Base-by-base conservation (phyloP, 768 basidiomycete genomes). In the Rhodosporidiobolus odoratus region DNA sequence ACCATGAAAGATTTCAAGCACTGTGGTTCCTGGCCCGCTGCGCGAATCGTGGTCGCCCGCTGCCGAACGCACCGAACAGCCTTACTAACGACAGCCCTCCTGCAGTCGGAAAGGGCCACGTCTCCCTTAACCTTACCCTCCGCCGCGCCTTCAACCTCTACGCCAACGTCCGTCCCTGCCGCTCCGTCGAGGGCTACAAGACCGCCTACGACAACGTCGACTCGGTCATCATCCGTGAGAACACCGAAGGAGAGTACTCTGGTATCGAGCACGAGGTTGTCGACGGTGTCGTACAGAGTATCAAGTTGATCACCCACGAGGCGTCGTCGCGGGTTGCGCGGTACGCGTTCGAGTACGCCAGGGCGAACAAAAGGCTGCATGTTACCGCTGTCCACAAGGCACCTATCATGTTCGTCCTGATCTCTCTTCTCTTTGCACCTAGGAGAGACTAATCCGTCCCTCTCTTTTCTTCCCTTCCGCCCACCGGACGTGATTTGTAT, bases 351-450 rank as follows among this genome's bases (percentile, higher is more conserved):
- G 86, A 96, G 81, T 96, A 97, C 77, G 96, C 96, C n/a, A 86
- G 89, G 75, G 84, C 88, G 65, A 87, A 86, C 77, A 91, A 90
- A 72, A 83, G 96, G 73, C 89, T 88, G 80, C 87, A 74, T 76
- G 96, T 99, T 71, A 98, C 95, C 34, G 96, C 96, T 50, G 96
- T 99, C 35, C 96, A 99, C 84, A 99, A 99, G 83, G 96, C 96
- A 32, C 96, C 95, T 79, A 97, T 99, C 84, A 98, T 98, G 95
- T 93, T 73, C 68, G 89, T 82, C 21, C 27, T 27, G 32, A 34
- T 41, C 25, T 53, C 67, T 41, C 61, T 32, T 16, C 7, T 17
- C 12, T 25, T 32, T 35, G 4, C 25, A 32, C 40, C 21, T 45
- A 13, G 12, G 43, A 45, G 43, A 12, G 43, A 45, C 43, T 45